A percentile compares a stretch with the other conserved stretches of the same genome.
These are phyloP conservation scores for Verticillium alfalfae DNA, from an alignment of 2,329 filamentous ascomycete species.

Conservation along the genomic window DNA sequence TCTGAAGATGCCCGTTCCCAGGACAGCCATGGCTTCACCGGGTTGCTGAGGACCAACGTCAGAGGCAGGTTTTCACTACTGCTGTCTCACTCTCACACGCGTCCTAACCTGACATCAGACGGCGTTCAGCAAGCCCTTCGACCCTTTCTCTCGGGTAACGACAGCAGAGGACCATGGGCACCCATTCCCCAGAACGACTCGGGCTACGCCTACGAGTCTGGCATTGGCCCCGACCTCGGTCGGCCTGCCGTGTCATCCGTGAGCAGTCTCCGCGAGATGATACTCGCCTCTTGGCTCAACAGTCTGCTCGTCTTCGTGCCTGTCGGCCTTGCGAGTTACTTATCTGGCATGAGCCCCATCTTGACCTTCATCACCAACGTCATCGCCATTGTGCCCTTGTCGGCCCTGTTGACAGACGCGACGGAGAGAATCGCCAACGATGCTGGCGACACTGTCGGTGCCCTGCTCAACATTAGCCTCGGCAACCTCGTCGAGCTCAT, in stretches of 20 bases:
- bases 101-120: background rate
- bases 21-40: background rate
- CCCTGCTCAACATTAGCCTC: conserved; percentile 56
- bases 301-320: conserved; percentile 66
- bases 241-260: background rate
- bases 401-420: conserved; percentile 51
- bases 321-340: conserved; percentile 54
- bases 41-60: background rate
- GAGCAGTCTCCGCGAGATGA: conserved; percentile 8
- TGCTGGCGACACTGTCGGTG: conserved; percentile 53
- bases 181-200: background rate
- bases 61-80: background rate
- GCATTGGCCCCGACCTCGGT: background rate
- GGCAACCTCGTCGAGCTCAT: conserved; percentile 60
- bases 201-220: background rate
- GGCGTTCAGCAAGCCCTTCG: background rate
- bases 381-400: conserved; percentile 54
- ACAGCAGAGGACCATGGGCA: background rate
- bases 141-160: background rate
- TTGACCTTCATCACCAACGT: conserved; percentile 54
- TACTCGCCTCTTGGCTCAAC: conserved; percentile 50
- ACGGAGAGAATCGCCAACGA: conserved; percentile 54
- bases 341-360: conserved; percentile 25
- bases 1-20: background rate
- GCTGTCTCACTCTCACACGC: background rate